Base-by-base conservation (phyloP, 495 filamentous ascomycete genomes). In the Penicillium atrosanguineum region DNA sequence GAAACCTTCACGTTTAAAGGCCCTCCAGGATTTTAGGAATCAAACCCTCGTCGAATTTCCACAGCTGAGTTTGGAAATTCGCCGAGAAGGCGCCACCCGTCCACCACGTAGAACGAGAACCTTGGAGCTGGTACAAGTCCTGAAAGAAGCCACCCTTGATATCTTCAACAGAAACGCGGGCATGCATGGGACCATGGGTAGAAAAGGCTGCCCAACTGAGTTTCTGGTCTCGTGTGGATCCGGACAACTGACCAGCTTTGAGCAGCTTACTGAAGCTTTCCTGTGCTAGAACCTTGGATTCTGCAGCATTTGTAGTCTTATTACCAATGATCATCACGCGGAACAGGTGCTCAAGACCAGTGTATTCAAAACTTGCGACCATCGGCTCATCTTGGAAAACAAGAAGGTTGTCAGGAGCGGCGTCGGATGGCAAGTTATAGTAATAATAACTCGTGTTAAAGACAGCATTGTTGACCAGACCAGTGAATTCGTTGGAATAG, bases 241-340 rank as follows among this genome's bases (percentile, higher is more conserved):
- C 42, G 14, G 51, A 43, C 23, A 71, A 55, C 14, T 48, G 62
- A 42, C 71, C 69, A 19, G 62, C 53, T 16, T 62, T 50, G 15
- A 65, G 48, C 49, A 74, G 54, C 8, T 52, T 70, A 18, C 59
- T 56, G 46, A 73, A 65, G 37, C 60, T 55, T 18, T 55, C 54
- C 42, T 62, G 60, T 3, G 67, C 52, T 25, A 70, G 40, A 0
- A 20, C 36, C 58, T 72, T 66, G 14, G 74, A 67, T 37, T 62
- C 62, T 3, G 31, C 49, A 18, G 54, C 50, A 29, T 46, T 65
- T 19, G 71, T 48, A 15, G 55, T 62, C 16, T 63, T 56, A 29
- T 73, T 65, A 7, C 73, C 73, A 23, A 72, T 63, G 34, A 78
- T 55, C 40, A 73, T 66, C 16, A 73, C 68, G 28, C 65, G 67